Evolutionary conservation across 83 land plant genomes (phyloP).

Genomic region (Picea abies): DNA sequence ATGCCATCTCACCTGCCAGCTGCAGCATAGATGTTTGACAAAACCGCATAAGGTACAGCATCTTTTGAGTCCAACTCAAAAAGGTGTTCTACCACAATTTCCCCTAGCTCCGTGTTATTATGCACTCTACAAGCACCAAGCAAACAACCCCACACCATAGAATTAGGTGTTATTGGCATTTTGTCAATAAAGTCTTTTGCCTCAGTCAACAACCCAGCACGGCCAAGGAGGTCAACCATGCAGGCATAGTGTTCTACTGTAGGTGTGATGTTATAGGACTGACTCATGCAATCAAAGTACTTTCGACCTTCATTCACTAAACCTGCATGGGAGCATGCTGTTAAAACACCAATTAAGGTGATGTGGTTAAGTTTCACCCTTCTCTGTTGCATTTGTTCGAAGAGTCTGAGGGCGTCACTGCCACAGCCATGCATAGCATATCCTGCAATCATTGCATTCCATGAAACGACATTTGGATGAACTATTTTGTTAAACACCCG

Average conservation of each 20-base stretch:
- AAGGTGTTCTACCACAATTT: background rate
- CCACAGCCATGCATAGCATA: slow-evolving; percentile 2
- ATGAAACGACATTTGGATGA: background rate
- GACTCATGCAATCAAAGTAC: slow-evolving; percentile 1
- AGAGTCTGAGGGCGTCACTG: background rate
- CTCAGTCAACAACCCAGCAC: background rate
- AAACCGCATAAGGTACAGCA: background rate
- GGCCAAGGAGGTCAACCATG: slow-evolving; percentile 6
- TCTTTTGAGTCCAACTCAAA: background rate
- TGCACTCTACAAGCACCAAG: background rate
- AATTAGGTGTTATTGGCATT: background rate
- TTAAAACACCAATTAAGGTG: background rate
- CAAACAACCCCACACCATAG: background rate
- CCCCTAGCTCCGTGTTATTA: background rate
- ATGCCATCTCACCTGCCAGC: background rate
- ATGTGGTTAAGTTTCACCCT: background rate
- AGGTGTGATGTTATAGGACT: background rate
- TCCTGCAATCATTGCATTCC: slow-evolving; percentile 9
- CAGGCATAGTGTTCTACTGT: background rate
- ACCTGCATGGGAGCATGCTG: background rate
- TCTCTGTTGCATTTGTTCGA: background rate
- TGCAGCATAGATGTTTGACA: slow-evolving; percentile 7
- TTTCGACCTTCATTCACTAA: background rate
- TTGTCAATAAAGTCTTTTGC: background rate
- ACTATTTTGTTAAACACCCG: background rate